Percentiles rank a stretch among this genome's conserved stretches.
phyloP scores from a whole-genome alignment of 345 rosid species.

The Bruguiera gymnorhiza region DNA sequence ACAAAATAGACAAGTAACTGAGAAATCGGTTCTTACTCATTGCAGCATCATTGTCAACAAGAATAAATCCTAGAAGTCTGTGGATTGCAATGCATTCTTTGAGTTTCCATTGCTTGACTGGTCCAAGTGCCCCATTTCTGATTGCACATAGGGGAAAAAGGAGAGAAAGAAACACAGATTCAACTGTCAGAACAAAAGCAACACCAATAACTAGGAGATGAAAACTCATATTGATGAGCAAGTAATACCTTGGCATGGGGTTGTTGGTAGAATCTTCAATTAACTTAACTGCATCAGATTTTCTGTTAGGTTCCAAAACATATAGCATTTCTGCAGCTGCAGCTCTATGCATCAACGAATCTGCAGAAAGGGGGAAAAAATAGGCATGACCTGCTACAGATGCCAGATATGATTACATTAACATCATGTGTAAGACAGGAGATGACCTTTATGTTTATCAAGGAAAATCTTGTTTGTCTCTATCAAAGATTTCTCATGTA shows the following conservation, averaged over 20 bases:
- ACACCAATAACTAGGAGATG: neutral
- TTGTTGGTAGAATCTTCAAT: constrained; percentile 70
- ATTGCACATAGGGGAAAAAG: neutral
- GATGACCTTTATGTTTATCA: constrained; percentile 62
- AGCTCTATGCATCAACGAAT: constrained; percentile 88
- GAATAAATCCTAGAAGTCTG: constrained; percentile 49
- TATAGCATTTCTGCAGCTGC: constrained; percentile 86
- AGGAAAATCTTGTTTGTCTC: constrained; percentile 79
- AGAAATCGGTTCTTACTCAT: constrained; percentile 47
- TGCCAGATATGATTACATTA: neutral
- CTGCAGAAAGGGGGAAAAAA: constrained; percentile 35
- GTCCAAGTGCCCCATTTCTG: constrained; percentile 66
- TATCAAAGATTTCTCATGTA: constrained; percentile 67
- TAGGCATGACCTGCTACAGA: neutral
- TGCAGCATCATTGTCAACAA: constrained; percentile 66
- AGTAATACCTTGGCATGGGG: constrained; percentile 44
- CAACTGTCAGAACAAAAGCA: constrained; percentile 1
- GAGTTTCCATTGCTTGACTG: constrained; percentile 69
- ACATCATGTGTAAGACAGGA: constrained; percentile 7
- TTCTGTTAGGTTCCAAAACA: constrained; percentile 61
- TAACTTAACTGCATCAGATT: constrained; percentile 60
- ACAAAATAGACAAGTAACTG: neutral
- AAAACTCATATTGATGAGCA: constrained; percentile 5
- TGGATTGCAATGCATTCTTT: constrained; percentile 75
- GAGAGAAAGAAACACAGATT: constrained; percentile 3